A percentile compares a stretch with the other conserved stretches of the same genome.
Evolutionary conservation across 140 eudicot species (phyloP).

Genomic region (Erigeron philadelphicus): DNA sequence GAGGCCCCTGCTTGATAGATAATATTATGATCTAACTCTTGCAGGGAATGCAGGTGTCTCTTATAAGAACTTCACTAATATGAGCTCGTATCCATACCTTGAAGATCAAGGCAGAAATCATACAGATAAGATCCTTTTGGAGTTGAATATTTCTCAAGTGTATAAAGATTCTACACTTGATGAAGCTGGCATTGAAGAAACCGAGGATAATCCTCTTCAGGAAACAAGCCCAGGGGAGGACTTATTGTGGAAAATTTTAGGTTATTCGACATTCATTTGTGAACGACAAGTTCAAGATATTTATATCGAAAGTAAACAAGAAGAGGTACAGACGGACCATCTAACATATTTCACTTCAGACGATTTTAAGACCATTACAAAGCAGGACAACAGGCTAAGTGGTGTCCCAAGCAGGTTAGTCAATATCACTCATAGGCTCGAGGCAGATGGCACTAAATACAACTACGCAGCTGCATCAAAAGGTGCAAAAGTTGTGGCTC

Average conservation of each 20-base stretch:
- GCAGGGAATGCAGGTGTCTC: constrained; percentile 46
- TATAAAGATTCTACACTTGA: constrained; percentile 25
- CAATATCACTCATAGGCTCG: constrained; percentile 85
- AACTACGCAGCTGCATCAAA: constrained; percentile 80
- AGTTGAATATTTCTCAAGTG: constrained; percentile 35
- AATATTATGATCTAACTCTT: constrained; percentile 1
- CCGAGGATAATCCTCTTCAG: constrained; percentile 23
- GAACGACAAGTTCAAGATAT: constrained; percentile 33
- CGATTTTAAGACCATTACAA: constrained; percentile 41
- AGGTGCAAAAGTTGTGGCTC: constrained; percentile 93
- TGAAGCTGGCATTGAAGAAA: constrained; percentile 16
- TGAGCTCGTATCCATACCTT: constrained; percentile 33
- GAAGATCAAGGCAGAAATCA: constrained; percentile 36
- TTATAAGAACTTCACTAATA: constrained; percentile 30
- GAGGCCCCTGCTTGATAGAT: no score
- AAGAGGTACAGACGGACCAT: constrained; percentile 28
- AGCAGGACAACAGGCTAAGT: constrained; percentile 26
- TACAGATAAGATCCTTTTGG: constrained; percentile 29
- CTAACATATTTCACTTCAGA: constrained; percentile 41
- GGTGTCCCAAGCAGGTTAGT: constrained; percentile 33
- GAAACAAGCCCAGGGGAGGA: constrained; percentile 35
- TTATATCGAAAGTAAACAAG: constrained; percentile 26
- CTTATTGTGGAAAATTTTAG: constrained; percentile 39
- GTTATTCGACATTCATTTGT: constrained; percentile 38
- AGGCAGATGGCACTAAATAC: constrained; percentile 82